phyloP scores from a whole-genome alignment of 768 basidiomycete species.

The Pulveroboletus sp. region DNA sequence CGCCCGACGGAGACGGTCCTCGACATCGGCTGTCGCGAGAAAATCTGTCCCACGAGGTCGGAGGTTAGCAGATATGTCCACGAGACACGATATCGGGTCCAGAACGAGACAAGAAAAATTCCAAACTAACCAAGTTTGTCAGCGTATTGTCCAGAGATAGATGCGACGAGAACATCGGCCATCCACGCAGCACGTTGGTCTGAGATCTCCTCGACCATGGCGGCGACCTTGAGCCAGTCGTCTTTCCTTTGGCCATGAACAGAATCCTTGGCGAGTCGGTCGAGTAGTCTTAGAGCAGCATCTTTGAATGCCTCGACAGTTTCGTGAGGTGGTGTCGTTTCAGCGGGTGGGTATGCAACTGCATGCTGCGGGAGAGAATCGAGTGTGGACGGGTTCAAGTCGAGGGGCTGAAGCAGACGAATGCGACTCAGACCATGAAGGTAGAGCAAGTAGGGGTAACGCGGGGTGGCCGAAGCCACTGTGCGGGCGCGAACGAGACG shows the following conservation, averaged over 20 bases:
- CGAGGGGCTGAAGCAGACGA: constrained; percentile 45
- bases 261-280: constrained; percentile 51
- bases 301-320: constrained; percentile 66
- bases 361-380: constrained; percentile 38
- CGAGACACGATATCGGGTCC: background rate
- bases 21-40: constrained; percentile 55
- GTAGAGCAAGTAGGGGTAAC: constrained; percentile 65
- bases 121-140: constrained; percentile 65
- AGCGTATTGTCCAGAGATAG: constrained; percentile 54
- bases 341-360: constrained; percentile 45
- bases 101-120: background rate
- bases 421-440: constrained; percentile 72
- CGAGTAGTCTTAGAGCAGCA: constrained; percentile 62
- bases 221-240: constrained; percentile 64
- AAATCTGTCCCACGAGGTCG: constrained; percentile 41
- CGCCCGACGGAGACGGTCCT: constrained; percentile 63
- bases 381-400: constrained; percentile 26
- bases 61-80: constrained; percentile 1
- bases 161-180: constrained; percentile 71
- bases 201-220: constrained; percentile 71
- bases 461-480: constrained; percentile 27
- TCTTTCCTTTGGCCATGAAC: constrained; percentile 53
- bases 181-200: constrained; percentile 66
- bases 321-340: constrained; percentile 48
- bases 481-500: constrained; percentile 66